Conservation (phyloP, 2,329 filamentous ascomycete genomes). For the Acrocalymma vagum region DNA sequence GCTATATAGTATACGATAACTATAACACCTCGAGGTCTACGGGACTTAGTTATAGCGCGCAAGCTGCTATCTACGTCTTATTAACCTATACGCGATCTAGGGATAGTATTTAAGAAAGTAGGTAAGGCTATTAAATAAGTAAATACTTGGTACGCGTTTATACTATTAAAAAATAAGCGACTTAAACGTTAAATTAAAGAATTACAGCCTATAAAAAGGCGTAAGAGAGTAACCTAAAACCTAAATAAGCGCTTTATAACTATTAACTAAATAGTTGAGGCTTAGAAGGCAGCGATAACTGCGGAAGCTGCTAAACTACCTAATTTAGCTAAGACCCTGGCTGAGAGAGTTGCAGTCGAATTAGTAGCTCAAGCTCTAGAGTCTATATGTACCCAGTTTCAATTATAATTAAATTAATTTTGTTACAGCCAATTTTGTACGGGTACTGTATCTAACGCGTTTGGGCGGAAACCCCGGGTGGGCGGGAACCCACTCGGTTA, state of each 20-base stretch:
- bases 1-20: not conserved
- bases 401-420: too few species aligned
- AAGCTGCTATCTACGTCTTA: conserved; percentile 3
- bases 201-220: not conserved
- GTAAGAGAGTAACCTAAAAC: conserved; percentile 16
- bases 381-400: conserved; percentile 17
- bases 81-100: conserved; percentile 2
- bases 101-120: conserved; percentile 12
- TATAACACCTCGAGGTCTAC: conserved; percentile 8
- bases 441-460: too few species aligned
- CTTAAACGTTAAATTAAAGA: conserved; percentile 12
- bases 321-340: conserved; percentile 1
- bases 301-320: not conserved
- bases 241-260: conserved; percentile 21
- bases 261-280: conserved; percentile 1
- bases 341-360: conserved; percentile 8
- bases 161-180: conserved; percentile 13
- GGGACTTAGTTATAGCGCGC: conserved; percentile 11
- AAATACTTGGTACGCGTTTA: conserved; percentile 12
- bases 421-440: too few species aligned
- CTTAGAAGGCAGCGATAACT: conserved; percentile 8
- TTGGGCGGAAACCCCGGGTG: too few species aligned
- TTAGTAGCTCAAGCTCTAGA: conserved; percentile 5
- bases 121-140: conserved; percentile 12
- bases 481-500: too few species aligned